Evolutionary conservation across 2,329 filamentous ascomycete species (phyloP).

Genomic region (Fusarium coffeatum): DNA sequence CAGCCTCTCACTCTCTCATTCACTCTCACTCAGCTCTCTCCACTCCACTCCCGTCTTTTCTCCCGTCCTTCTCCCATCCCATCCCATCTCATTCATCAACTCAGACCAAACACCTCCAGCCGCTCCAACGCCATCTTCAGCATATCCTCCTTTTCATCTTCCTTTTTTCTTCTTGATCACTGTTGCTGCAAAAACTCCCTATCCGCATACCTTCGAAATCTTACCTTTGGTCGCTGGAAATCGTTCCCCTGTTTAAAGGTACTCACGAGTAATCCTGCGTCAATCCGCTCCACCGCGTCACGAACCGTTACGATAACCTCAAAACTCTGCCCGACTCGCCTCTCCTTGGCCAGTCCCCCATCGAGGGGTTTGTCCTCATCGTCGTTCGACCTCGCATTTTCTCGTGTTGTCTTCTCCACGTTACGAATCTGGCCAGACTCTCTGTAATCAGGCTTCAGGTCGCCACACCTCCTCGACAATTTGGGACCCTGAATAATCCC

Average conservation of each 20-base stretch:
- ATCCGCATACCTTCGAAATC: slow-evolving; percentile 25
- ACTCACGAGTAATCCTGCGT: slow-evolving; percentile 37
- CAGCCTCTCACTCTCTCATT: slow-evolving; percentile 33
- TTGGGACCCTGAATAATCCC: slow-evolving; percentile 42
- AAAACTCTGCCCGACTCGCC: slow-evolving; percentile 38
- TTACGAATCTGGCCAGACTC: slow-evolving; percentile 32
- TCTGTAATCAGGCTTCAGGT: slow-evolving; percentile 35
- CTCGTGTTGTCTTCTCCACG: slow-evolving; percentile 8
- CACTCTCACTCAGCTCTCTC: slow-evolving; percentile 27
- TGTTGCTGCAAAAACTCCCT: slow-evolving; percentile 30
- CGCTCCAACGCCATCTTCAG: slow-evolving; percentile 37
- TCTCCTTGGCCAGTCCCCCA: slow-evolving; percentile 38
- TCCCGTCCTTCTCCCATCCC: slow-evolving; percentile 20
- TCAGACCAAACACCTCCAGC: slow-evolving; percentile 29
- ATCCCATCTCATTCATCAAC: slow-evolving; percentile 10
- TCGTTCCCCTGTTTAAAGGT: slow-evolving; percentile 21
- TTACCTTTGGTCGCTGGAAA: slow-evolving; percentile 16
- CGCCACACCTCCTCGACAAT: slow-evolving; percentile 40
- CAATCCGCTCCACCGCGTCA: slow-evolving; percentile 42
- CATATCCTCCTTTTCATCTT: slow-evolving; percentile 34
- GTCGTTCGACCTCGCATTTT: slow-evolving; percentile 17
- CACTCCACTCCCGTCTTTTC: slow-evolving; percentile 34
- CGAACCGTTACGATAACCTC: slow-evolving; percentile 43
- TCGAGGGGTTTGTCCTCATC: slow-evolving; percentile 42
- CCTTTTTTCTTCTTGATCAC: slow-evolving; percentile 19